Base-by-base conservation (phyloP, 106 monocot species). In the Triglochin maritima region DNA sequence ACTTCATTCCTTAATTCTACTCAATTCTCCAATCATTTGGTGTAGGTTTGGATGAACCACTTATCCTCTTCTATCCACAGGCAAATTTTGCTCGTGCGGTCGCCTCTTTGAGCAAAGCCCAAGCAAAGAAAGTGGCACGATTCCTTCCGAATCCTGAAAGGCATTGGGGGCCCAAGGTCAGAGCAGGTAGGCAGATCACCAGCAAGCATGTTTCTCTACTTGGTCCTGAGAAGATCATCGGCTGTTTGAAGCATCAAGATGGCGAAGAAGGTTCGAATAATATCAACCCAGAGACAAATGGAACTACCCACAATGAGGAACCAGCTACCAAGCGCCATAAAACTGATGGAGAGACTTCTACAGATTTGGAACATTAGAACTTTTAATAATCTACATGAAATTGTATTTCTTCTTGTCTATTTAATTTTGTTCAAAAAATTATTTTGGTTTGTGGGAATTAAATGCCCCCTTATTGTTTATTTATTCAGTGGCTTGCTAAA, bases 91-190 rank as follows among this genome's bases (percentile, higher is more conserved):
- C 93, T 44, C 74, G 83, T 47, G 86, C 81, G 4, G 75, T 70
- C 71, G 75, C 83, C 12, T 86, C 89, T 4, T 64, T 89, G 17
- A 93, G 93, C 81, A 88, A 84, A 78, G 81, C 83, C 1, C 86
- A 82, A 70, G 93, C 73, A 9, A 93, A 86, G 78, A 93, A 89
- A 79, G 69, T 81, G 48, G 80, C 81, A 4, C 66, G 93, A 12
- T 93, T 84, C 62, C 84, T 84, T 59, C 89, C 89, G 7, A 93
- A 93, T 69, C 93, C 89, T 4, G 89, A 93, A 60, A 71, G 80
- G 58, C 81, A 89, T 47, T 93, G 93, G 93, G 93, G 89, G 13
- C 93, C 93, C 0, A 93, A 93, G 60, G 79, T 89, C 42, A 83
- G 80, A 67, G 93, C 93, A 2, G 93, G 93, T 6, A 77, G 93